These are phyloP conservation scores for Penium margaritaceum DNA, from an alignment of 139 green algal species.

Conservation along the genomic window DNA sequence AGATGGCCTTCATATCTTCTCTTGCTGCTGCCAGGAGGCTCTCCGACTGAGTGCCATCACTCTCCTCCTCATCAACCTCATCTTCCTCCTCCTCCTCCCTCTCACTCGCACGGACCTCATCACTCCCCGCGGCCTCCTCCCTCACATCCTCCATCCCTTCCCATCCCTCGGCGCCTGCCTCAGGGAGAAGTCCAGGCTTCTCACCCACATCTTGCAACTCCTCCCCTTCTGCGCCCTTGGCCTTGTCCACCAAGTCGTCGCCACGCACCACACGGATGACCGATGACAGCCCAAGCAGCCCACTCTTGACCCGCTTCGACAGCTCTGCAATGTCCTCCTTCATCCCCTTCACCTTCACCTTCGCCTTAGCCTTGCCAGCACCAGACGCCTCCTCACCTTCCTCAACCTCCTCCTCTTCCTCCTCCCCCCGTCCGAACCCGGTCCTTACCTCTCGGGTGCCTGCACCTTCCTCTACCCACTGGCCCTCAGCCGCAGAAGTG, in stretches of 20 bases:
- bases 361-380: too few relatives aligned
- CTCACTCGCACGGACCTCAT: conserved; percentile 10
- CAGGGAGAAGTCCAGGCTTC: not conserved
- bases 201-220: not conserved
- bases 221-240: not conserved
- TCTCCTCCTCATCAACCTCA: conserved; percentile 12
- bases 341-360: conserved; percentile 13
- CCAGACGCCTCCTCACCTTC: not conserved
- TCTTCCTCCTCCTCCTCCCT: conserved; percentile 1
- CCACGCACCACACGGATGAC: conserved; percentile 39
- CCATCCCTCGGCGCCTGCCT: not conserved
- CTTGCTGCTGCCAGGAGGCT: conserved; percentile 9
- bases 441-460: too few relatives aligned
- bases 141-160: not conserved
- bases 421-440: too few relatives aligned
- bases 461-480: too few relatives aligned
- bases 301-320: conserved; percentile 14
- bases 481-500: too few relatives aligned
- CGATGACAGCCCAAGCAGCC: conserved; percentile 28
- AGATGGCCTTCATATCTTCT: conserved; percentile 32
- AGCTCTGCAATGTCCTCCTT: conserved; percentile 36
- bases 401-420: not conserved
- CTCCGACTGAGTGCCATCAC: not conserved
- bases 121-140: not conserved
- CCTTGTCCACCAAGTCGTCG: conserved; percentile 15